Evolutionary conservation across 1,284 basidiomycete species (phyloP).

Genomic region (Pisolithus thermaeus): DNA sequence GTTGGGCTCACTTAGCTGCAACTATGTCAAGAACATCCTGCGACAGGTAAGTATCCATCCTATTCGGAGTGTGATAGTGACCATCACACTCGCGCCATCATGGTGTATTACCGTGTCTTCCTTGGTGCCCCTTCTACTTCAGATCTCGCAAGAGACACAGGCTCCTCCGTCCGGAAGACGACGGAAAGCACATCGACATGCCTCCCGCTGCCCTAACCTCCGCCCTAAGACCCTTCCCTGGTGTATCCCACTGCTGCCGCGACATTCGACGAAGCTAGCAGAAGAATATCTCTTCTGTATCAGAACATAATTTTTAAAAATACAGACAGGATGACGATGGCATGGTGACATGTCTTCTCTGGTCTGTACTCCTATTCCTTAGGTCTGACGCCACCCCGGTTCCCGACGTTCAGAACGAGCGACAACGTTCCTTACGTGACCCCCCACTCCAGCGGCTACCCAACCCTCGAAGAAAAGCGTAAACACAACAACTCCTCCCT

Average conservation of each 20-base stretch:
- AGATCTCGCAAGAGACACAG: too few relatives aligned
- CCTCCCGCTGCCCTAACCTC: conserved; percentile 11
- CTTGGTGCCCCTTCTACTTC: too few relatives aligned
- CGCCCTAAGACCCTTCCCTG: conserved; percentile 12
- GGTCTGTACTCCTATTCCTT: too few relatives aligned
- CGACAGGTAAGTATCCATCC: too few relatives aligned
- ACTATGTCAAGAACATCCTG: too few relatives aligned
- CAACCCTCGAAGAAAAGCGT: background rate
- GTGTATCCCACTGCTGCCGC: conserved; percentile 33
- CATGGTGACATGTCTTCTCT: background rate
- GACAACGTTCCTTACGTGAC: conserved; percentile 48
- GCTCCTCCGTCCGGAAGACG: too few relatives aligned
- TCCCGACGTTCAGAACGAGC: conserved; percentile 32
- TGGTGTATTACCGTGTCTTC: too few relatives aligned
- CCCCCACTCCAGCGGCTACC: conserved; percentile 34
- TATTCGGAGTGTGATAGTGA: too few relatives aligned
- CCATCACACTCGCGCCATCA: too few relatives aligned
- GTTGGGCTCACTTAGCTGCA: too few relatives aligned
- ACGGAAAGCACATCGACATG: background rate
- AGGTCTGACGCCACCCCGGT: too few relatives aligned
- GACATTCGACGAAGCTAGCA: conserved; percentile 55
- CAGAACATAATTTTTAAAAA: conserved; percentile 62
- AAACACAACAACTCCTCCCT: conserved; percentile 14
- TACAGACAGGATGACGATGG: conserved; percentile 10
- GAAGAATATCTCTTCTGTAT: conserved; percentile 59